Conservation (phyloP, 2,329 filamentous ascomycete species). For the Pestalotiopsis fici region DNA sequence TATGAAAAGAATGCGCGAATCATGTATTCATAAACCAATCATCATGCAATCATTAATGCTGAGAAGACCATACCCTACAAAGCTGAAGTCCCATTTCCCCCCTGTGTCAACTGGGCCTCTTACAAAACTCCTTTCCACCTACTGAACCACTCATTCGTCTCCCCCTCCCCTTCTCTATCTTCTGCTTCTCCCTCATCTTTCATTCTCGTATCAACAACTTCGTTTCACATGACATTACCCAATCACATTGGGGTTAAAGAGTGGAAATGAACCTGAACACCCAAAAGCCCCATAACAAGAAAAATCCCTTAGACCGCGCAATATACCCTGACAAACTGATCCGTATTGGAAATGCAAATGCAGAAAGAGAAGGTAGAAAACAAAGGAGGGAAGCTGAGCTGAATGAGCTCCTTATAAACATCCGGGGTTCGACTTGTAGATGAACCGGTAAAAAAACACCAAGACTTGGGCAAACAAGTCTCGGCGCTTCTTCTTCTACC, state of each 20-base stretch:
- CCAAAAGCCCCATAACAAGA: not conserved
- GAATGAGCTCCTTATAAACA: not conserved
- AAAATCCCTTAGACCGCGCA: not conserved
- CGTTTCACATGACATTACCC: not conserved
- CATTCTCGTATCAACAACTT: not conserved
- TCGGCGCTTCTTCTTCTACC: not conserved
- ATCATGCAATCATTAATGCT: conserved; percentile 6
- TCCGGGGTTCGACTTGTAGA: too few species aligned
- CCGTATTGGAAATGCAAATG: not conserved
- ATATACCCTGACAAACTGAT: not conserved
- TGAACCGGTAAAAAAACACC: not conserved
- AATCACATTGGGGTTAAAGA: not conserved
- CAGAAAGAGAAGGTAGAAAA: not conserved
- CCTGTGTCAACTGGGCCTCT: not conserved
- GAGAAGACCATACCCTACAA: not conserved
- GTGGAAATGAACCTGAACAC: not conserved
- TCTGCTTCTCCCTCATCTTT: not conserved
- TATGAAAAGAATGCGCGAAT: not conserved
- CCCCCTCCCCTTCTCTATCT: not conserved
- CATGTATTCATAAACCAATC: conserved; percentile 6
- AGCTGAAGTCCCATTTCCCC: not conserved
- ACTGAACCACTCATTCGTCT: not conserved
- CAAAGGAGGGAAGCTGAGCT: not conserved
- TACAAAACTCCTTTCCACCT: not conserved
- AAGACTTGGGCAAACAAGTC: too few species aligned